Evolutionary conservation across 192 early-diverging fungal species (phyloP).

Genomic region (Dissophora ornata): DNA sequence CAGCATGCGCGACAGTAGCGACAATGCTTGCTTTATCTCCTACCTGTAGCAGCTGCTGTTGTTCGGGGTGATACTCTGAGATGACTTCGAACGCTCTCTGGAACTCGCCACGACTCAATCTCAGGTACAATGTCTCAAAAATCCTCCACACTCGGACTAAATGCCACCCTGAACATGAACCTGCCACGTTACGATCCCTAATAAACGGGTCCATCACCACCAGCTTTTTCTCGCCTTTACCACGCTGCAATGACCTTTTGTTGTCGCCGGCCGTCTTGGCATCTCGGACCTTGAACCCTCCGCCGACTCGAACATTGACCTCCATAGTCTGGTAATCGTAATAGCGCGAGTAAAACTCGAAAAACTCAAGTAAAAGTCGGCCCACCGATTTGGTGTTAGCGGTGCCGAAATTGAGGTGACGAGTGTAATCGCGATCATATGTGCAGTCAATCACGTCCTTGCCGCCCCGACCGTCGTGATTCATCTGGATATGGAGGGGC

Average conservation of each 20-base stretch:
- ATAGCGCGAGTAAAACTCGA: slow-evolving; percentile 40
- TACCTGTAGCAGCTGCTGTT: neutral
- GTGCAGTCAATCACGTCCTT: slow-evolving; percentile 30
- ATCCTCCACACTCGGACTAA: slow-evolving; percentile 28
- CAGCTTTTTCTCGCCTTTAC: slow-evolving; percentile 34
- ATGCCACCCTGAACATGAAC: slow-evolving; percentile 17
- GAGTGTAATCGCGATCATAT: slow-evolving; percentile 31
- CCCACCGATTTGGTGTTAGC: slow-evolving; percentile 38
- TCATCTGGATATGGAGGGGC: slow-evolving; percentile 11
- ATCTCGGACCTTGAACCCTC: slow-evolving; percentile 16
- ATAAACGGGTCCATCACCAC: slow-evolving; percentile 53
- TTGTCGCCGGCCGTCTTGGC: neutral
- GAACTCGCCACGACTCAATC: slow-evolving; percentile 26
- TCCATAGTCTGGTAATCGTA: slow-evolving; percentile 52
- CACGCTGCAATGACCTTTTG: neutral
- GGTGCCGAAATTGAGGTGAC: slow-evolving; percentile 26
- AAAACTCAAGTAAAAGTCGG: slow-evolving; percentile 44
- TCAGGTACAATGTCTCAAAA: slow-evolving; percentile 35
- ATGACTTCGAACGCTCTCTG: slow-evolving; percentile 21
- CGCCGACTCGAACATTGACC: slow-evolving; percentile 43
- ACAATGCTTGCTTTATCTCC: neutral
- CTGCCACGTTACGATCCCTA: slow-evolving; percentile 33
- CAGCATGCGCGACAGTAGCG: neutral
- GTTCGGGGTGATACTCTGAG: neutral
- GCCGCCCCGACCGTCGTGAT: slow-evolving; percentile 14